Conservation (phyloP, 2,329 filamentous ascomycete genomes). For the Pyrenophora teres region DNA sequence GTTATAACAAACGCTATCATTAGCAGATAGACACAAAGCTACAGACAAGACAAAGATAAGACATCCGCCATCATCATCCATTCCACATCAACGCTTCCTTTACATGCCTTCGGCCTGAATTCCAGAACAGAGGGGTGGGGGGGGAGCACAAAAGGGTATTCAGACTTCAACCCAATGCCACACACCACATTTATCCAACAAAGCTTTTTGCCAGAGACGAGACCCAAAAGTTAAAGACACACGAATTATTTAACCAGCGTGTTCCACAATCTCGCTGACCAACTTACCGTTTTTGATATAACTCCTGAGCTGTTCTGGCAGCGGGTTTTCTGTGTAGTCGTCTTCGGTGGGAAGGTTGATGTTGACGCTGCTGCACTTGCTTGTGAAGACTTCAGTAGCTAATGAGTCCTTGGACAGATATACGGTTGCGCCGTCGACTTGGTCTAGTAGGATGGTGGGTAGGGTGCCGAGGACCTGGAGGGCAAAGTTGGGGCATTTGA, state of each 20-base stretch:
- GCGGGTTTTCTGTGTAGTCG: conserved; percentile 83
- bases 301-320: conserved; percentile 89
- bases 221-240: too few species aligned
- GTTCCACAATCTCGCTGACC: conserved; percentile 93
- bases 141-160: too few species aligned
- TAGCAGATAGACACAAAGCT: too few species aligned
- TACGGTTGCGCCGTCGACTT: conserved; percentile 86
- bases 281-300: conserved; percentile 77
- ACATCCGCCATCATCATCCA: too few species aligned
- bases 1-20: too few species aligned
- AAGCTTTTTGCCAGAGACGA: too few species aligned
- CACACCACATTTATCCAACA: too few species aligned
- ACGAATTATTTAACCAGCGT: conserved; percentile 67
- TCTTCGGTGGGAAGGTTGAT: conserved; percentile 76
- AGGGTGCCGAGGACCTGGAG: conserved; percentile 87
- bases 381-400: conserved; percentile 81
- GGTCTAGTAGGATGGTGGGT: conserved; percentile 88
- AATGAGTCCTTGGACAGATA: conserved; percentile 84
- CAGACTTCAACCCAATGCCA: too few species aligned
- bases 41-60: too few species aligned
- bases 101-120: too few species aligned
- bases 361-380: conserved; percentile 86
- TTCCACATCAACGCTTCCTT: too few species aligned
- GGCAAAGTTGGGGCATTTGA: conserved; percentile 93
- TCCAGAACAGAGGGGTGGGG: too few species aligned